phyloP scores from a whole-genome alignment of 2,329 filamentous ascomycete genomes.

The Calonectria hawksworthii region DNA sequence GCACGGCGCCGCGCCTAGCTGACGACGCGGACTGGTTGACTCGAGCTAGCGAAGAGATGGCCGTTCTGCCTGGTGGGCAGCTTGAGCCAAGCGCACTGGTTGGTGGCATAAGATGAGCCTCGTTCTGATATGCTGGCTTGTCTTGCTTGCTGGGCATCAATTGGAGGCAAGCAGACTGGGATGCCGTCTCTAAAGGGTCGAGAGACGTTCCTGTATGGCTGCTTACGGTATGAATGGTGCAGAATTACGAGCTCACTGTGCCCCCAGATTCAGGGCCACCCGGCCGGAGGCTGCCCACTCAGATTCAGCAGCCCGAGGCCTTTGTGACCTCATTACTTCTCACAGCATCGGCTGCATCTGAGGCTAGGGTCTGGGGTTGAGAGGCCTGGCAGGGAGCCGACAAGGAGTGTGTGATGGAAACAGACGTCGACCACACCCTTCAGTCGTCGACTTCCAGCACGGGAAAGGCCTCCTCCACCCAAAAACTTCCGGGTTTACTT shows the following conservation, averaged over 20 bases:
- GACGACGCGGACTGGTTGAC: slow-evolving; percentile 12
- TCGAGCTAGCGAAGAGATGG: not conserved
- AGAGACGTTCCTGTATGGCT: not conserved
- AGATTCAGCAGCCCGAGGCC: slow-evolving; percentile 18
- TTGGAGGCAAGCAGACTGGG: not conserved
- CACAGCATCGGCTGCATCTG: slow-evolving; percentile 25
- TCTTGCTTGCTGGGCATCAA: not conserved
- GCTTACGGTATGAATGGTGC: not conserved
- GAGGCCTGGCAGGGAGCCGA: slow-evolving; percentile 17
- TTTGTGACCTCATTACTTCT: slow-evolving; percentile 27
- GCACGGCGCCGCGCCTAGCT: slow-evolving; percentile 12
- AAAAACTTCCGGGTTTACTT: slow-evolving; percentile 39
- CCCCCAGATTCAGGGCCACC: slow-evolving; percentile 25
- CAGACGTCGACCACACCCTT: slow-evolving; percentile 28
- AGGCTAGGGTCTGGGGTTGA: slow-evolving; percentile 32
- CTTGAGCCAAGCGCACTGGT: not conserved
- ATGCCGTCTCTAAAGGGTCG: not conserved
- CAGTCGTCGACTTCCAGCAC: slow-evolving; percentile 5
- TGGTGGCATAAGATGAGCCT: slow-evolving; percentile 11
- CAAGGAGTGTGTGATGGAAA: slow-evolving; percentile 33
- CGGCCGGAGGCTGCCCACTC: slow-evolving; percentile 21
- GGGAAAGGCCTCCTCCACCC: slow-evolving; percentile 36
- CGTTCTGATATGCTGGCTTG: not conserved
- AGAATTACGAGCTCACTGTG: slow-evolving; percentile 11
- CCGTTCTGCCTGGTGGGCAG: not conserved